Base-by-base conservation (phyloP, 1,139 yeast species). In the Lodderomyces theae region DNA sequence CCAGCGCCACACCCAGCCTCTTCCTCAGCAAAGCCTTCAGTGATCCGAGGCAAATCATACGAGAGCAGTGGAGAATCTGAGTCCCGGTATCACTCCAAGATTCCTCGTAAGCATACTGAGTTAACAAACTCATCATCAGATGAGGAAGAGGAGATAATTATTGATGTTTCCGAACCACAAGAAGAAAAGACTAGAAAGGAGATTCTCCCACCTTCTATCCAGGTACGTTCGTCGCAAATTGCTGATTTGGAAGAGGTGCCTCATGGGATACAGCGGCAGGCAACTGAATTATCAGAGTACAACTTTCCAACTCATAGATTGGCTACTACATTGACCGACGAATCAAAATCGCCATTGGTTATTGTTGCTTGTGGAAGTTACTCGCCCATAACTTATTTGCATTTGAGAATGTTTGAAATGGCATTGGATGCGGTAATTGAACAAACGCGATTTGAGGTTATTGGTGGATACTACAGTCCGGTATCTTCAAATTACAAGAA, bases 191-290 rank as follows among this genome's bases (percentile, higher is more conserved):
- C 23, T 2, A 16, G 40, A 19, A 37, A 41, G 22, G 52, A 37
- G 18, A 58, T 62, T 30, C 56, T 66, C 31, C 76, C 76, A 4
- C 76, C 77, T 3, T 57, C 71, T 2, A 77, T 74, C 13, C 64
- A 72, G 37, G 80, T 83, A 15, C 77, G 75, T 47, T 74, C 83
- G 35, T 72, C 77, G 41, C 90, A 87, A 56, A 85, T 87, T 39
- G 97, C 97, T 0, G 96, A 89, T 57, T 72, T 92, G 46, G 98
- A 92, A 60, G 98, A 92, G 61, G 96, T 92, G 6, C 98, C 98
- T 1, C 90, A 86, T 52, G 97, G 97, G 0, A 79, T 92, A 40
- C 82, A 79, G 41, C 75, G 97, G 49, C 98, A 92, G 60, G 92
- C 97, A 0, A 78, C 77, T 48, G 68, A 63, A 4, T 64, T 89